Base-by-base conservation (phyloP, 768 basidiomycete genomes). In the Termitomyces sp. region DNA sequence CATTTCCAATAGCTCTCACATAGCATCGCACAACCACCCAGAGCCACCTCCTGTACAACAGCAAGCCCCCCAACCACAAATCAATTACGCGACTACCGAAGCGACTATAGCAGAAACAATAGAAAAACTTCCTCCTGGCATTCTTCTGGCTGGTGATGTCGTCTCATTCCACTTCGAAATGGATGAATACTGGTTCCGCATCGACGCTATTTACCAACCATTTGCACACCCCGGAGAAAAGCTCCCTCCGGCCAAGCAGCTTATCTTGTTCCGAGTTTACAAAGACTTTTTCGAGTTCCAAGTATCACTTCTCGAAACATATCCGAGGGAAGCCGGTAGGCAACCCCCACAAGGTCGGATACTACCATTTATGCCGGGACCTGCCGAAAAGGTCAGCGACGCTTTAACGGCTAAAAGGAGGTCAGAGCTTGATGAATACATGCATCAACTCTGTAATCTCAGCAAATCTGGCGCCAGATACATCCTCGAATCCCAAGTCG, bases 251-350 rank as follows among this genome's bases (percentile, higher is more conserved):
- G 83, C 90, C 13, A 87, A 84, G 63, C 84, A 88, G 34, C 85
- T 98, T 56, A 85, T 94, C 62, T 79, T 98, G 44, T 99, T 96
- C 76, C 84, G 97, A 51, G 86, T 92, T 26, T 99, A 99, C 78
- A 91, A 95, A 65, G 96, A 99, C 71, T 99, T 99, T 71, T 98
- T 96, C 74, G 92, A 95, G 65, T 98, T 98, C 72, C 97, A 99
- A 68, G 89, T 97, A 56, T 77, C 83, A 5, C 82, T 99, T 24
- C 83, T 98, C 60, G 83, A 94, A 46, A 79, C 81, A 0, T 98
- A 95, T 72, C 94, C 95, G 7, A 81, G 81, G 46, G 97, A 99
- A 74, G 97, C 94, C 14, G 97, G 97, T 22, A 83, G 91, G 16
- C 73, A 86, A 36, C 76, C 82, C 10, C 78, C 79, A 29, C 75